phyloP scores from a whole-genome alignment of 306 rosid species.

The Luffa aegyptiaca region DNA sequence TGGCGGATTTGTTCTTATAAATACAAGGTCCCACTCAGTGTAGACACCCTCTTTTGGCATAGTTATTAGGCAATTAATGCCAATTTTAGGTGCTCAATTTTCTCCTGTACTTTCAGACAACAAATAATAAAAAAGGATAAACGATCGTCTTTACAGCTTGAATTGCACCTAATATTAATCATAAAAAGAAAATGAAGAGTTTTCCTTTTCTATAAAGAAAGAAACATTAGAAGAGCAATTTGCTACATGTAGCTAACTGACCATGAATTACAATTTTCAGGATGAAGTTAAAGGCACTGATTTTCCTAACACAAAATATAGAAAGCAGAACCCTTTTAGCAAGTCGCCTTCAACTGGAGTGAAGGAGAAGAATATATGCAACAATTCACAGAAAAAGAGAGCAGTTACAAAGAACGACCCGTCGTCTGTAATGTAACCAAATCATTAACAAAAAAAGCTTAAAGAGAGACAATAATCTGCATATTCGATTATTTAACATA shows the following conservation, averaged over 20 bases:
- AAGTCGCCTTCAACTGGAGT: background rate
- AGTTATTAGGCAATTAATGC: constrained; percentile 4
- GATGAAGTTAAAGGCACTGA: constrained; percentile 2
- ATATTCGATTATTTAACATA: background rate
- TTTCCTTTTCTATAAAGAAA: background rate
- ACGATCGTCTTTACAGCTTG: background rate
- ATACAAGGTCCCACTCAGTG: constrained; percentile 11
- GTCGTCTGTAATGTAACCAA: background rate
- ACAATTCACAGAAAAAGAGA: background rate
- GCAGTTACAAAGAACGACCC: background rate
- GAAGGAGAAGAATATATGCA: constrained; percentile 4
- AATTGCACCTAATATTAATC: background rate
- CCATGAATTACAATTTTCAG: constrained; percentile 4
- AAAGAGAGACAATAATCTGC: background rate
- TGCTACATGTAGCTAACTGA: background rate
- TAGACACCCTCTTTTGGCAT: constrained; percentile 9
- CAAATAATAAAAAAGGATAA: background rate
- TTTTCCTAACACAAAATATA: background rate
- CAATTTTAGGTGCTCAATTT: constrained; percentile 4
- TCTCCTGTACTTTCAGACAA: constrained; percentile 2
- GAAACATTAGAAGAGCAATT: background rate
- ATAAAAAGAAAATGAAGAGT: constrained; percentile 6
- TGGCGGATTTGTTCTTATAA: constrained; percentile 9
- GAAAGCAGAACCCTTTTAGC: background rate
- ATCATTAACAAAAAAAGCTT: constrained; percentile 4